Evolutionary conservation across 768 basidiomycete species (phyloP).

Genomic region (Amanita subjunquillea): DNA sequence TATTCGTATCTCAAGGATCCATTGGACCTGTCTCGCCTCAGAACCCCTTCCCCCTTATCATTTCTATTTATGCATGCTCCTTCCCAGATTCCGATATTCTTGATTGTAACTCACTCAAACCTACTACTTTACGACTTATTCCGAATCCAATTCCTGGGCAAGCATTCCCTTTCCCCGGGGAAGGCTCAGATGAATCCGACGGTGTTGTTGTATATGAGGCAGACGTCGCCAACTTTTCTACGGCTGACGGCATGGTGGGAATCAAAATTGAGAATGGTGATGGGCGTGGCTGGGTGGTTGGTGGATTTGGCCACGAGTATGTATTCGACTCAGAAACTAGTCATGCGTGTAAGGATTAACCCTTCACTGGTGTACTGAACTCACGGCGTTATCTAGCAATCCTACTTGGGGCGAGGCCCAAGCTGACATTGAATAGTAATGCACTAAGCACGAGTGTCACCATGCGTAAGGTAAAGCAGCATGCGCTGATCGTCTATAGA

Average conservation of each 20-base stretch:
- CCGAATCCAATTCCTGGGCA: constrained; percentile 45
- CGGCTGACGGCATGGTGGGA: constrained; percentile 32
- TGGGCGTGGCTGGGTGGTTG: constrained; percentile 53
- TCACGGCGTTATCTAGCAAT: constrained; percentile 2
- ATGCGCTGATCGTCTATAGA: constrained; percentile 58
- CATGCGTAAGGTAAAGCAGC: constrained; percentile 48
- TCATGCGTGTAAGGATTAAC: constrained; percentile 32
- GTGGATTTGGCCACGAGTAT: constrained; percentile 32
- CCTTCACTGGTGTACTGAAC: constrained; percentile 4
- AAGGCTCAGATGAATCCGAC: constrained; percentile 68
- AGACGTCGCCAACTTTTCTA: constrained; percentile 17
- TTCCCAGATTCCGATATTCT: constrained; percentile 11
- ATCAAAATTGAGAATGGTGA: constrained; percentile 40
- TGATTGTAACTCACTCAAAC: constrained; percentile 30
- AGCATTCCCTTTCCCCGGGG: constrained; percentile 55
- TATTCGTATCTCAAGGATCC: constrained; percentile 55
- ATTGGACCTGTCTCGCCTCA: constrained; percentile 42
- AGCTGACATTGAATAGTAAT: constrained; percentile 7
- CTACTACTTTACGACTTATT: constrained; percentile 45
- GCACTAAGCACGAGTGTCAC: constrained; percentile 31
- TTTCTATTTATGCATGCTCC: constrained; percentile 38
- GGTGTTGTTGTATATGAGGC: constrained; percentile 59
- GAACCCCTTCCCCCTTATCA: constrained; percentile 30
- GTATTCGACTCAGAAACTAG: constrained; percentile 20
- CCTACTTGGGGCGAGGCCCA: not conserved